phyloP scores from a whole-genome alignment of 1,139 yeast genomes.

The Yamadazyma mexicana region DNA sequence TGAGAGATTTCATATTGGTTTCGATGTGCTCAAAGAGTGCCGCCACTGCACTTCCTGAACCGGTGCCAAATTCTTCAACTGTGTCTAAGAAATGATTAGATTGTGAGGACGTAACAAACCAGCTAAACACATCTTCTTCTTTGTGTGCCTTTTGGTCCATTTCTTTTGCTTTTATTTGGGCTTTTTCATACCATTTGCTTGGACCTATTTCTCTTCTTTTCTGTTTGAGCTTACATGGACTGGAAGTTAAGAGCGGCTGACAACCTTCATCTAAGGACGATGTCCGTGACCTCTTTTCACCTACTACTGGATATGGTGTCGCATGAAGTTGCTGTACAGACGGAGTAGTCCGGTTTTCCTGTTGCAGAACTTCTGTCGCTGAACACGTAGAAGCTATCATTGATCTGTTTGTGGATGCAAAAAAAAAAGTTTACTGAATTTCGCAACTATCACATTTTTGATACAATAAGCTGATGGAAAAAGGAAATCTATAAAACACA shows the following conservation, averaged over 20 bases:
- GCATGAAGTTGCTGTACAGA: neutral
- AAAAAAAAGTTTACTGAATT: no score
- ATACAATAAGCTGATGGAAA: neutral
- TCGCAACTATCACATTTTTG: no score
- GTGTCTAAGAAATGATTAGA: constrained; percentile 1
- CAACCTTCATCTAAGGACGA: neutral
- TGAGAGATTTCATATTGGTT: no score
- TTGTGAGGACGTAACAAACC: neutral
- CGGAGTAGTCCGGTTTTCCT: no score
- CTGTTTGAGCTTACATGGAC: constrained; percentile 5
- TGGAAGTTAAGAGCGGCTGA: neutral
- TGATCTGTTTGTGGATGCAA: neutral
- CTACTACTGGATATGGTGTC: neutral
- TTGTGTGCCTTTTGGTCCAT: neutral
- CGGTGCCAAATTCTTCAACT: neutral
- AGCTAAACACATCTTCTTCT: neutral
- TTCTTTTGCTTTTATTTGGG: no score
- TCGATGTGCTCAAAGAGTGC: neutral
- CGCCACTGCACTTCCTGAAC: neutral
- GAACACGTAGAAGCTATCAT: no score
- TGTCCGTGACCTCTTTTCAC: neutral
- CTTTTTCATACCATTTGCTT: no score
- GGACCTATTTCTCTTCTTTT: neutral
- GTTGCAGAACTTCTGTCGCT: no score
- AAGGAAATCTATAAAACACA: neutral